A percentile compares a stretch with the other conserved stretches of the same genome.
Evolutionary conservation across 192 early-diverging fungal genomes (phyloP).

Genomic region (Gamsiella multidivaricata): DNA sequence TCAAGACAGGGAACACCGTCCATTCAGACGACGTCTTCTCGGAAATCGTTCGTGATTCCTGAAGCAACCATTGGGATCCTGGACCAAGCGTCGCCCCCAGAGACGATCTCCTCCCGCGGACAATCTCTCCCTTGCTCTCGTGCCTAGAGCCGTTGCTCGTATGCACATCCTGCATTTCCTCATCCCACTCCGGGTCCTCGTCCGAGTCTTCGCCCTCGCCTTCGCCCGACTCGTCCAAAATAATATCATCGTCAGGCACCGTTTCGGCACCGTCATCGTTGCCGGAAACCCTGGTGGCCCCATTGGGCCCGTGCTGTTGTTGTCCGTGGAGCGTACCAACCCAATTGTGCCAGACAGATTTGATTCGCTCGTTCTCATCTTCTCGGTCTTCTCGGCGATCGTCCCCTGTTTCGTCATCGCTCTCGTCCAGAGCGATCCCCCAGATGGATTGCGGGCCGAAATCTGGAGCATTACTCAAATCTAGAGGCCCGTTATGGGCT

Average conservation of each 20-base stretch:
- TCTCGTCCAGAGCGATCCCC: conserved; percentile 23
- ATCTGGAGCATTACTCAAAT: background rate
- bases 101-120: conserved; percentile 16
- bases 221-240: too few species aligned
- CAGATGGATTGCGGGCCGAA: conserved; percentile 8
- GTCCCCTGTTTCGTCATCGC: conserved; percentile 10
- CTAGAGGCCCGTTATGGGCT: background rate
- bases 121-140: conserved; percentile 9
- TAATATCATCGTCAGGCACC: conserved; percentile 31
- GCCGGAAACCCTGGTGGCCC: background rate
- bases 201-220: conserved; percentile 32
- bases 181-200: conserved; percentile 29
- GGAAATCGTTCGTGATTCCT: conserved; percentile 23
- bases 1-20: conserved; percentile 39
- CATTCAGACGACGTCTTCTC: conserved; percentile 34
- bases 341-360: conserved; percentile 33
- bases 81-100: conserved; percentile 2
- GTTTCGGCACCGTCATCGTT: conserved; percentile 2
- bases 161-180: conserved; percentile 30
- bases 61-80: conserved; percentile 23
- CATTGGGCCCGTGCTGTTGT: background rate
- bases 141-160: background rate
- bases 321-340: conserved; percentile 1
- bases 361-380: conserved; percentile 6
- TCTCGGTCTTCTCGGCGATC: background rate